A percentile compares a stretch with the other conserved stretches of the same genome.
Conservation (phyloP, 1,139 yeast species). For the Kazachstania sp. region DNA sequence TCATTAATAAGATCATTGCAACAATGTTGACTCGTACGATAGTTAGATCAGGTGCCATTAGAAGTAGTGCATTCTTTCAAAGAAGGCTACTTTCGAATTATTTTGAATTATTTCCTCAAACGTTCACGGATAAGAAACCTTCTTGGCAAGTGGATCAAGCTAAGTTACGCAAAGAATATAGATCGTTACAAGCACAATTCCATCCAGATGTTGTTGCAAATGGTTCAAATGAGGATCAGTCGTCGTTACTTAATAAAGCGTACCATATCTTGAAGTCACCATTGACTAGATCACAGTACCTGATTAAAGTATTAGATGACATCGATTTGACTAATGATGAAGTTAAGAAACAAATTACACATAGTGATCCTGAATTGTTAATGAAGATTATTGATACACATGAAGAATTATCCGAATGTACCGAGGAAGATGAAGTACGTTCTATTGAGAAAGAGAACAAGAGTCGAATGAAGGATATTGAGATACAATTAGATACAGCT, state of each 20-base stretch:
- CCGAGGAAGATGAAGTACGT: constrained; percentile 48
- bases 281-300: constrained; percentile 55
- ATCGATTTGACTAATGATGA: constrained; percentile 40
- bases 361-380: constrained; percentile 49
- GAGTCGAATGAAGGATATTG: constrained; percentile 39
- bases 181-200: constrained; percentile 57
- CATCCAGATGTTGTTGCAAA: constrained; percentile 58
- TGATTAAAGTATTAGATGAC: constrained; percentile 37
- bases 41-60: neutral
- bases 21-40: too few relatives aligned
- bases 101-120: constrained; percentile 64
- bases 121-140: constrained; percentile 64
- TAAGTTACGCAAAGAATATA: constrained; percentile 61
- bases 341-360: constrained; percentile 20
- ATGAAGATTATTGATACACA: constrained; percentile 76
- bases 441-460: constrained; percentile 49
- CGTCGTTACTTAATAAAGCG: constrained; percentile 59
- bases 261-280: constrained; percentile 66
- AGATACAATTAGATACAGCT: constrained; percentile 28
- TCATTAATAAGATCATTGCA: too few relatives aligned
- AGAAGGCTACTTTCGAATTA: constrained; percentile 24
- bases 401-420: constrained; percentile 62
- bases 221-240: constrained; percentile 18
- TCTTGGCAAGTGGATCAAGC: constrained; percentile 50
- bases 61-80: neutral